Base-by-base conservation (phyloP, 1,284 basidiomycete genomes). In the Cryptococcus neoformans region DNA sequence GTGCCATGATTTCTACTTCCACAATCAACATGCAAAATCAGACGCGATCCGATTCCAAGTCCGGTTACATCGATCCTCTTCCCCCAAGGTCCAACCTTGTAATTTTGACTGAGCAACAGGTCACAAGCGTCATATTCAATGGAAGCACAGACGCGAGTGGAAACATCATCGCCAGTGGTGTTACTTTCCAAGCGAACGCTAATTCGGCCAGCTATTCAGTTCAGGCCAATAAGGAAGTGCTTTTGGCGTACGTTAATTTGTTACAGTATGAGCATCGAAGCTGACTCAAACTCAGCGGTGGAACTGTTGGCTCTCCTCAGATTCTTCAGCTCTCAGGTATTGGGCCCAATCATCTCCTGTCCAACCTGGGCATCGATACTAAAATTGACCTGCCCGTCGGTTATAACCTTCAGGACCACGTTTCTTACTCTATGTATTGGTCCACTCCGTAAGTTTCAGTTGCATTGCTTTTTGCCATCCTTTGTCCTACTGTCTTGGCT, bases 321-420 rank as follows among this genome's bases (percentile, higher is more conserved):
- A 79, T 89, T 16, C 79, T 90, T 44, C 81, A 87, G 80, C 78
- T 84, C 8, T 87, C 85, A 56, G 89, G 89, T 59, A 81, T 91
- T 55, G 89, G 88, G 0, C 86, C 87, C 3, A 72, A 68, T 52
- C 82, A 83, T 50, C 80, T 85, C 2, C 75, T 90, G 44, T 63
- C 79, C 28, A 68, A 70, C 6, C 81, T 83, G 34, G 83, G 83
- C 48, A 82, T 90, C 57, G 49, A 53, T 9, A 58, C 65, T 56
- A 65, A 72, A 10, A 59, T 80, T 44, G 83, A 84, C 58, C 78
- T 89, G 2, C 87, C 87, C 55, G 88, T 92, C 53, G 89, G 89
- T 1, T 84, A 87, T 74, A 85, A 88, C 75, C 70, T 90, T 46
- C 86, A 88, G 70, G 87, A 90, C 70, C 87, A 88, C 73, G 66